A percentile compares a stretch with the other conserved stretches of the same genome.
These are phyloP conservation scores for Aspergillus costaricaensis DNA, from an alignment of 2,329 filamentous ascomycete genomes.

Conservation along the genomic window DNA sequence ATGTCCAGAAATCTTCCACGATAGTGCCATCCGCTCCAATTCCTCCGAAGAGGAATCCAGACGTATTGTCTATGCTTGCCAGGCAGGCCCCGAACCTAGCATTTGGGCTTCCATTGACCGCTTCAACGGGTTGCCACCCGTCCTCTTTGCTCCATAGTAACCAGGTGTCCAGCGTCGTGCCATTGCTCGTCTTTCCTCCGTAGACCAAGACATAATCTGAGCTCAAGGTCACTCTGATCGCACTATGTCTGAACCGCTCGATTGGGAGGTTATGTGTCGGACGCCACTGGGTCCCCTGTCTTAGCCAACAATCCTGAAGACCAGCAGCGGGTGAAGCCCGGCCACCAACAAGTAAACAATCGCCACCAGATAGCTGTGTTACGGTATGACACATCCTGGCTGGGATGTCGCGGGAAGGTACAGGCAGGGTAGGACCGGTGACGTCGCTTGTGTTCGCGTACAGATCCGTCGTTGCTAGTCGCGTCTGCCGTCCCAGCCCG, in stretches of 20 bases:
- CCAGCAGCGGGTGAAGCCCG: constrained; percentile 72
- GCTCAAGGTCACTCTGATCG: constrained; percentile 49
- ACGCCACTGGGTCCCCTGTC: constrained; percentile 64
- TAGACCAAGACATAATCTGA: constrained; percentile 56
- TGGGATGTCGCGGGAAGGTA: constrained; percentile 41
- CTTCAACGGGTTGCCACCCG: constrained; percentile 54
- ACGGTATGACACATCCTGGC: constrained; percentile 73
- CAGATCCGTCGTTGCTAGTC: constrained; percentile 51
- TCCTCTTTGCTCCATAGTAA: constrained; percentile 54
- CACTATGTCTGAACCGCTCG: constrained; percentile 75
- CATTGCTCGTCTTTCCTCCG: constrained; percentile 61
- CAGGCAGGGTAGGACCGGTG: constrained; percentile 49
- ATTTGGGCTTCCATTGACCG: constrained; percentile 40
- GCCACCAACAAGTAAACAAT: constrained; percentile 72
- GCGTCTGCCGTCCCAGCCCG: constrained; percentile 48
- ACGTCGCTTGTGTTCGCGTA: constrained; percentile 51
- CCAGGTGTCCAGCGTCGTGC: constrained; percentile 53
- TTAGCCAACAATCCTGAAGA: constrained; percentile 74
- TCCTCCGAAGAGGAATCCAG: constrained; percentile 72
- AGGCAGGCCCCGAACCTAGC: constrained; percentile 61
- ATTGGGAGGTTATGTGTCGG: constrained; percentile 65
- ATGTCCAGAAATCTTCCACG: constrained; percentile 64
- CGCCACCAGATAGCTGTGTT: constrained; percentile 61
- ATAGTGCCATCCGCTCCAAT: constrained; percentile 66
- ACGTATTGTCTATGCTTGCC: constrained; percentile 40